phyloP scores from a whole-genome alignment of 257 asterid genomes.

The Solanum tarapatanum region DNA sequence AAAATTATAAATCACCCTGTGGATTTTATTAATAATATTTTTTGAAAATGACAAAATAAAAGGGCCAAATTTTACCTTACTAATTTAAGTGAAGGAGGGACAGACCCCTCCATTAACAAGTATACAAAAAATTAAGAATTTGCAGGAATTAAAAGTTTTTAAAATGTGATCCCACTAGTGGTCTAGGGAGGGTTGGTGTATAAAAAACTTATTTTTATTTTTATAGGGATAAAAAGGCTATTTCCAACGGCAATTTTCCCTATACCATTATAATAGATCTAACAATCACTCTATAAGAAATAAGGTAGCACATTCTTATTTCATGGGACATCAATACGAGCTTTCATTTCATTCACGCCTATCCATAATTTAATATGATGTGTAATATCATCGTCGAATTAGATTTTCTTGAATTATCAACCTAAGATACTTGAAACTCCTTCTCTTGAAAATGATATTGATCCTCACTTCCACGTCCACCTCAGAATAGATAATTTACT shows the following conservation, averaged over 20 bases:
- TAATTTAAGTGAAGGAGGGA: not conserved
- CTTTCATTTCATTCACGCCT: not conserved
- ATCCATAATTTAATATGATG: not conserved
- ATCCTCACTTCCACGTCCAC: not conserved
- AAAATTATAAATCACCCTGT: not conserved
- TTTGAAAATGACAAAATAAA: not conserved
- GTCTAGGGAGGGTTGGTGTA: no score
- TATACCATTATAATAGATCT: not conserved
- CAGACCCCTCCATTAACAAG: not conserved
- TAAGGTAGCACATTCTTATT: not conserved
- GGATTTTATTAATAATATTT: not conserved
- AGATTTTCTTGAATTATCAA: not conserved
- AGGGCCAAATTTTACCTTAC: not conserved
- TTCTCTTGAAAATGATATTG: not conserved
- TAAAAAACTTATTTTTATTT: not conserved
- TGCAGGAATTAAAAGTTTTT: not conserved
- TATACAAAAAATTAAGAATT: not conserved
- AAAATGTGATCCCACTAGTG: no score
- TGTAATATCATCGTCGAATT: not conserved
- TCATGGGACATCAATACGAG: not conserved
- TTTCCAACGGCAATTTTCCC: not conserved
- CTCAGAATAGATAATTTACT: not conserved
- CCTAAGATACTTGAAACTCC: not conserved
- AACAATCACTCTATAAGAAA: not conserved
- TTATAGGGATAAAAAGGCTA: not conserved